Conservation (phyloP, 352 stramenopile species). For the Phytophthora boehmeriae region DNA sequence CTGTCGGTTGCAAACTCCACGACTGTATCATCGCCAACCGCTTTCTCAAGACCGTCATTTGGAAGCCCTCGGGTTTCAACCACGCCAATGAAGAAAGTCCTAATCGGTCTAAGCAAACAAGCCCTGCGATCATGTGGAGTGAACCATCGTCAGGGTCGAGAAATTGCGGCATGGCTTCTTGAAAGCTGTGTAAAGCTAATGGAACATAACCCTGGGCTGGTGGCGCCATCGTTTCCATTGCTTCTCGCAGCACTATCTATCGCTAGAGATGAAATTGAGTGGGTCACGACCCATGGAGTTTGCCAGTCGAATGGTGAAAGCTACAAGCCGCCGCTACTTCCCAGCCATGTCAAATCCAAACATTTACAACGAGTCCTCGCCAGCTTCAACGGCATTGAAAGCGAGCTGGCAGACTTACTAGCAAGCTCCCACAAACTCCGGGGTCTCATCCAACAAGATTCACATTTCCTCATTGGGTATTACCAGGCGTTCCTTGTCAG, state of each 20-base stretch:
- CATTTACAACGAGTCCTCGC: constrained; percentile 43
- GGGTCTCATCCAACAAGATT: constrained; percentile 23
- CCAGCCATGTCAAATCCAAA: constrained; percentile 53
- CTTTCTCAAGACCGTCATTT: constrained; percentile 18
- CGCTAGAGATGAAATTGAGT: constrained; percentile 57
- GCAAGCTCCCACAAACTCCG: constrained; percentile 29
- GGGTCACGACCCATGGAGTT: constrained; percentile 45
- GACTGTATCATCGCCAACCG: not conserved
- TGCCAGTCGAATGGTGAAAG: not conserved
- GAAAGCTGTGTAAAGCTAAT: constrained; percentile 41
- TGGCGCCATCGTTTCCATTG: constrained; percentile 52
- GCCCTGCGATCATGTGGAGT: constrained; percentile 43
- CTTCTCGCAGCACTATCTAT: constrained; percentile 43
- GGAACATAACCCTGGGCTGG: constrained; percentile 43
- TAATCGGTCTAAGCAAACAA: constrained; percentile 55
- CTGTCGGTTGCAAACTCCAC: constrained; percentile 16
- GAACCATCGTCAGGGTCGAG: constrained; percentile 40
- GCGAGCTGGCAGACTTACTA: constrained; percentile 29
- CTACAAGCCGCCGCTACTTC: constrained; percentile 35
- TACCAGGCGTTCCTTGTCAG: constrained; percentile 48
- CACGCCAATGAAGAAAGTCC: constrained; percentile 41
- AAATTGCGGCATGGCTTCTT: constrained; percentile 49
- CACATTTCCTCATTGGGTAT: constrained; percentile 37
- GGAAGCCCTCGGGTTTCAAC: constrained; percentile 8
- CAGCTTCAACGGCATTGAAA: constrained; percentile 27